Conservation (phyloP, 176 grass and related monocot species). For the Paspalum vaginatum region DNA sequence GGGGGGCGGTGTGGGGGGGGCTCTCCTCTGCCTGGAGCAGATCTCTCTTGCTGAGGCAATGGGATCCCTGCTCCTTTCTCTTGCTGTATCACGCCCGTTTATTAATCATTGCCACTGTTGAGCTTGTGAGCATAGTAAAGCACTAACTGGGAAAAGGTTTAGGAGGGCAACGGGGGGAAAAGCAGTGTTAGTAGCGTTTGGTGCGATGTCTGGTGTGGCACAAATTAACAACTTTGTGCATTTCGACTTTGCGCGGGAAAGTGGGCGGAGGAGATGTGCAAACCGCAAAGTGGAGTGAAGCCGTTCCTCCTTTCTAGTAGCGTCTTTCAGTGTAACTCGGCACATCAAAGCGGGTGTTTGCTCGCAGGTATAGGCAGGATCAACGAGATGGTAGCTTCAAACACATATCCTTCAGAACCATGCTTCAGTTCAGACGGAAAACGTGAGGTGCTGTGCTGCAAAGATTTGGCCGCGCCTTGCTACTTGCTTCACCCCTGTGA, state of each 20-base stretch:
- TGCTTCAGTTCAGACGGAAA: not conserved
- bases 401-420: not conserved
- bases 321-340: not conserved
- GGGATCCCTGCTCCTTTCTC: not conserved
- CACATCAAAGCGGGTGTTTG: constrained; percentile 23
- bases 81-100: not conserved
- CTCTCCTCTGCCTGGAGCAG: not conserved
- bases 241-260: constrained; percentile 14
- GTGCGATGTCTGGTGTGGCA: not conserved
- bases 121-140: not conserved
- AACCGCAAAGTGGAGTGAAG: constrained; percentile 10
- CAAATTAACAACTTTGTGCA: not conserved
- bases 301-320: not conserved
- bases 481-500: not conserved
- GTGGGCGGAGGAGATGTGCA: not conserved
- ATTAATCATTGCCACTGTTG: not conserved
- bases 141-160: not conserved
- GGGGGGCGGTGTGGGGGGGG: not conserved
- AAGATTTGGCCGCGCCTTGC: not conserved
- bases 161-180: not conserved
- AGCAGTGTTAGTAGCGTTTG: not conserved
- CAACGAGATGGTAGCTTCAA: constrained; percentile 19
- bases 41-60: not conserved
- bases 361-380: constrained; percentile 16
- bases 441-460: constrained; percentile 10